These are phyloP conservation scores for Haplosporangium sp. DNA, from an alignment of 371 early-diverging fungal genomes.

Conservation along the genomic window DNA sequence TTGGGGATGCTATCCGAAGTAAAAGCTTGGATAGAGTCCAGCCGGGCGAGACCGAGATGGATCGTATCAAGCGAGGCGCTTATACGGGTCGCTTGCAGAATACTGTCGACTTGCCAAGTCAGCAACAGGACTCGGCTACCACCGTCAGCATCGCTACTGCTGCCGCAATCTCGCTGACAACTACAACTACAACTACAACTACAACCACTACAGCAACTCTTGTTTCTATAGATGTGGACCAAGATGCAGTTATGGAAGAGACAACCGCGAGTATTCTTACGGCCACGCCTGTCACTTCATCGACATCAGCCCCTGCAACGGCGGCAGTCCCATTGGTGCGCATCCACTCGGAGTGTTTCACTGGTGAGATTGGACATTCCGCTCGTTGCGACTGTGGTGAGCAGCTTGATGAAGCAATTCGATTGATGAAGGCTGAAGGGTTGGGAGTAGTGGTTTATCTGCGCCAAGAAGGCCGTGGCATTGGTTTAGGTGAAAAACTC, in stretches of 20 bases:
- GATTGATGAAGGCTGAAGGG: constrained; percentile 83
- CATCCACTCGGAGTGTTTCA: constrained; percentile 97
- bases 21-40: constrained; percentile 73
- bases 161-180: not conserved
- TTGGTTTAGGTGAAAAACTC: constrained; percentile 93
- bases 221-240: not conserved
- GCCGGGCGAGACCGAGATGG: constrained; percentile 81
- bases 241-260: constrained; percentile 10
- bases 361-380: constrained; percentile 94
- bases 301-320: not conserved
- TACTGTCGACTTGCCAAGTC: constrained; percentile 53
- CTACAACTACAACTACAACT: not conserved
- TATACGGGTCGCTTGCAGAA: constrained; percentile 71
- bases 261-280: constrained; percentile 7
- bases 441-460: constrained; percentile 93
- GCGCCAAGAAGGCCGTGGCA: constrained; percentile 96
- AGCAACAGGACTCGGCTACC: not conserved
- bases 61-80: constrained; percentile 85
- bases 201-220: not conserved
- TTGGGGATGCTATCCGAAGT: constrained; percentile 84
- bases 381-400: constrained; percentile 97
- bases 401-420: constrained; percentile 94
- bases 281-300: not conserved
- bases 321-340: constrained; percentile 78
- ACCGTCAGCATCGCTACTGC: not conserved